A percentile compares a stretch with the other conserved stretches of the same genome.
Conservation (phyloP, 768 basidiomycete genomes). For the Chlorophyllum brunneum region DNA sequence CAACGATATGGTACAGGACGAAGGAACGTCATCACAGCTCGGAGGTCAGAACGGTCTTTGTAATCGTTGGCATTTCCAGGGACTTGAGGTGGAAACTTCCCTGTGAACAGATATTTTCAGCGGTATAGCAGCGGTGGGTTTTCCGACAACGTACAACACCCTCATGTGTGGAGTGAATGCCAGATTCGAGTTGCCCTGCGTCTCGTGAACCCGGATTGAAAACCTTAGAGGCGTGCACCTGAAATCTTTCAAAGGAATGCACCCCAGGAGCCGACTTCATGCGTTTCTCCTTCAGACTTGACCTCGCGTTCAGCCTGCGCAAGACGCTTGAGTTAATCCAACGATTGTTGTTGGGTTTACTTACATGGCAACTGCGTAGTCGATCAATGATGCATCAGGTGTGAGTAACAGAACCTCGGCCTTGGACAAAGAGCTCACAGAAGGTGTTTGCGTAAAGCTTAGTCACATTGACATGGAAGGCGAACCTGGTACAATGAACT, state of each 20-base stretch:
- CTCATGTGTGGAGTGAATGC: not conserved
- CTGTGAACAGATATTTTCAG: not conserved
- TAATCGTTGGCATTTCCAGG: constrained; percentile 13
- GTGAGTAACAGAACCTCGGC: too few species aligned
- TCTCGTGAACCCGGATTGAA: not conserved
- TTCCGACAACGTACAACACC: not conserved
- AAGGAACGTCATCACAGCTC: constrained; percentile 11
- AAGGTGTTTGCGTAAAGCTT: constrained; percentile 48
- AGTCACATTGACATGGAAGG: constrained; percentile 45
- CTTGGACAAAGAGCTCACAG: too few species aligned
- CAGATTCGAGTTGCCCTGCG: not conserved
- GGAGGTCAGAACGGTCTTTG: constrained; percentile 13
- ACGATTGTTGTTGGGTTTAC: not conserved
- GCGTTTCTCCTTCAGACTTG: constrained; percentile 11
- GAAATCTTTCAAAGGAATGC: not conserved
- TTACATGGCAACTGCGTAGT: constrained; percentile 30
- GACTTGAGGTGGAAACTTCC: not conserved
- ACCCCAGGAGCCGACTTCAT: not conserved
- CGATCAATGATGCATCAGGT: too few species aligned
- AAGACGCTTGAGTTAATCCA: not conserved
- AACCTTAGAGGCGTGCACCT: not conserved
- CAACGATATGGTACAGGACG: too few species aligned
- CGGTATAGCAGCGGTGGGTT: not conserved
- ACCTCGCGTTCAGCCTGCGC: constrained; percentile 14
- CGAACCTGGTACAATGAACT: constrained; percentile 31